Evolutionary conservation across 495 filamentous ascomycete species (phyloP).

Genomic region (Physcia stellaris): DNA sequence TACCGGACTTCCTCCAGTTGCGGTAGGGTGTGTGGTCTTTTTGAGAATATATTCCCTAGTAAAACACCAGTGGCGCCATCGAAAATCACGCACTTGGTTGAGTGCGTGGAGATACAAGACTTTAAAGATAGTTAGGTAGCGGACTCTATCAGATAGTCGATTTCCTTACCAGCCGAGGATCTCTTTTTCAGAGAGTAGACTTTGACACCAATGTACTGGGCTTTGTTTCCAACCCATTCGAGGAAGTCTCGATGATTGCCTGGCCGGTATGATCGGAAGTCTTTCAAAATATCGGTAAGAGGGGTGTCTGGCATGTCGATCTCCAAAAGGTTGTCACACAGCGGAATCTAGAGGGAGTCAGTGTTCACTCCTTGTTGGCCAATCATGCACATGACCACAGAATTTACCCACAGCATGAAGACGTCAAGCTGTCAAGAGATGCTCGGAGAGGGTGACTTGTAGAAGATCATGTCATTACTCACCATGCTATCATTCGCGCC

Average conservation of each 20-base stretch:
- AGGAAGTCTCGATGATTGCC: conserved; percentile 77
- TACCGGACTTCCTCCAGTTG: too few relatives aligned
- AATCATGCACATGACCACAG: too few relatives aligned
- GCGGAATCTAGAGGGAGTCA: conserved; percentile 47
- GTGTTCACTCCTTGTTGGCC: neutral
- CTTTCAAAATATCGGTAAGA: conserved; percentile 67
- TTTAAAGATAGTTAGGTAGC: conserved; percentile 15
- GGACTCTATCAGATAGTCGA: neutral
- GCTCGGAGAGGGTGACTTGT: too few relatives aligned
- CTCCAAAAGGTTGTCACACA: conserved; percentile 70
- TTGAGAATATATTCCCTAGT: too few relatives aligned
- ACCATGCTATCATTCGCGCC: conserved; percentile 83
- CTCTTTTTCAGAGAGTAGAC: conserved; percentile 45
- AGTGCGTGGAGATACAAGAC: conserved; percentile 59
- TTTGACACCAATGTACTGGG: conserved; percentile 41
- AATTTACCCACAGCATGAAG: too few relatives aligned
- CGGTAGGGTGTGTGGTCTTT: too few relatives aligned
- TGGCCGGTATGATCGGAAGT: conserved; percentile 76
- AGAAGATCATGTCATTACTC: too few relatives aligned
- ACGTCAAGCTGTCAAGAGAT: too few relatives aligned
- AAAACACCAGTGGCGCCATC: too few relatives aligned
- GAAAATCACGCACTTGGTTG: conserved; percentile 77
- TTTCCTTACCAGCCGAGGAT: conserved; percentile 22
- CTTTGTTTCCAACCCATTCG: conserved; percentile 46
- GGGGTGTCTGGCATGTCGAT: conserved; percentile 74